Percentiles rank a stretch among this genome's conserved stretches.
Conservation (phyloP, 768 basidiomycete genomes). For the Arthromyces matolae region DNA sequence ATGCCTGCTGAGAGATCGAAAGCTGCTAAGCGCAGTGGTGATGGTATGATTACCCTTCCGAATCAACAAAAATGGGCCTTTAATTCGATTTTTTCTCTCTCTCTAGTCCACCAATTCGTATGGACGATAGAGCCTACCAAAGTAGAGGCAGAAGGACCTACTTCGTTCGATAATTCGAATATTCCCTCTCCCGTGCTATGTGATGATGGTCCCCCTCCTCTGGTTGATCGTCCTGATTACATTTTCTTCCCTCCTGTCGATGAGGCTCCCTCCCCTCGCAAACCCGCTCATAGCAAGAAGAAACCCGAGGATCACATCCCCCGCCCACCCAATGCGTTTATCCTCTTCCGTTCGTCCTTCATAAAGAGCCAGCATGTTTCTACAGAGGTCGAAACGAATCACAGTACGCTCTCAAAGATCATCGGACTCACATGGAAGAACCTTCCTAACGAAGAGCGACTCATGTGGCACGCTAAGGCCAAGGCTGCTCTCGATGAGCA, state of each 20-base stretch:
- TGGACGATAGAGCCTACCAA: constrained; percentile 42
- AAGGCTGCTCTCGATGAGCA: constrained; percentile 71
- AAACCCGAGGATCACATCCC: constrained; percentile 76
- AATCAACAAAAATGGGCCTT: not conserved
- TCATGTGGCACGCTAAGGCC: constrained; percentile 76
- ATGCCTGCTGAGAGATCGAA: constrained; percentile 51
- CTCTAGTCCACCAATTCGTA: constrained; percentile 38
- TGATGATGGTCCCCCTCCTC: constrained; percentile 42
- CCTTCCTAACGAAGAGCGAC: constrained; percentile 69
- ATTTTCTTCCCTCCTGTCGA: constrained; percentile 57
- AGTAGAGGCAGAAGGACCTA: constrained; percentile 20
- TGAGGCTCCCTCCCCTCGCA: constrained; percentile 34
- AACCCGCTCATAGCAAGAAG: constrained; percentile 60
- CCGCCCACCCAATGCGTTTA: constrained; percentile 83
- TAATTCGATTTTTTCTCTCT: constrained; percentile 9
- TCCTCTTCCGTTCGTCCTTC: constrained; percentile 81
- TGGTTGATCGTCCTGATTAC: constrained; percentile 36
- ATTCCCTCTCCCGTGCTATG: constrained; percentile 53
- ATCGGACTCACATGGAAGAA: constrained; percentile 82
- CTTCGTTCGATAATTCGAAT: constrained; percentile 58
- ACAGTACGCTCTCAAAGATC: constrained; percentile 81
- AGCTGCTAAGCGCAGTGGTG: constrained; percentile 31
- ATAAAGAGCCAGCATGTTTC: constrained; percentile 78
- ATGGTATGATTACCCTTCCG: constrained; percentile 39
- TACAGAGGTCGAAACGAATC: constrained; percentile 75